A percentile compares a stretch with the other conserved stretches of the same genome.
phyloP scores from a whole-genome alignment of 768 basidiomycete species.

The Mycena crocata region DNA sequence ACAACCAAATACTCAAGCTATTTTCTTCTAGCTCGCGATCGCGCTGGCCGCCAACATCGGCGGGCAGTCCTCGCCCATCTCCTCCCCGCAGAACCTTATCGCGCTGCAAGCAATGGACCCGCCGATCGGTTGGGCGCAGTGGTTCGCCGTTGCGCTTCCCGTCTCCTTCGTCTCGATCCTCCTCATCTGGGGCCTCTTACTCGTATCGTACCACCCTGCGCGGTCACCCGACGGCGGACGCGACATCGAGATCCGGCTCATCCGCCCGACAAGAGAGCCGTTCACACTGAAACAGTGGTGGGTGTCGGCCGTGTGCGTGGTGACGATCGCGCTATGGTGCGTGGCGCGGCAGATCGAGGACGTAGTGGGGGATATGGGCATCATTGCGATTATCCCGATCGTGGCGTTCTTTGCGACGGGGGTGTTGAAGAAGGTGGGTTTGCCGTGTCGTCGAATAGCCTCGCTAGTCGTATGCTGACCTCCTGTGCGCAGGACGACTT shows the following conservation, averaged over 20 bases:
- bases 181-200: slow-evolving; percentile 91
- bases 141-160: slow-evolving; percentile 95
- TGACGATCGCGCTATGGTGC: slow-evolving; percentile 93
- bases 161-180: slow-evolving; percentile 89
- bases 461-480: no score
- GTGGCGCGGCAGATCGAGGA: slow-evolving; percentile 82
- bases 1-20: no score
- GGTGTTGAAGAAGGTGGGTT: slow-evolving; percentile 87
- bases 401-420: slow-evolving; percentile 95
- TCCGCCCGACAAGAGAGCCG: slow-evolving; percentile 83
- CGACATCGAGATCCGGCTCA: slow-evolving; percentile 84
- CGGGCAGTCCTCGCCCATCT: slow-evolving; percentile 96
- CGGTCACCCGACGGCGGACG: slow-evolving; percentile 79
- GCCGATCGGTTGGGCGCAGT: slow-evolving; percentile 86
- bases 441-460: neutral
- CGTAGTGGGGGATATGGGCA: slow-evolving; percentile 94
- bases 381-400: slow-evolving; percentile 94
- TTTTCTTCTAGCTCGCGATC: slow-evolving; percentile 93
- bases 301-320: slow-evolving; percentile 84
- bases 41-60: slow-evolving; percentile 99
- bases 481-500: slow-evolving; percentile 80
- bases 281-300: slow-evolving; percentile 91
- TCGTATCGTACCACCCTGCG: slow-evolving; percentile 83
- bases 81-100: slow-evolving; percentile 97
- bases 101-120: slow-evolving; percentile 90